Evolutionary conservation across 208 protist species (phyloP).

Genomic region (Novymonas esmeraldas): DNA sequence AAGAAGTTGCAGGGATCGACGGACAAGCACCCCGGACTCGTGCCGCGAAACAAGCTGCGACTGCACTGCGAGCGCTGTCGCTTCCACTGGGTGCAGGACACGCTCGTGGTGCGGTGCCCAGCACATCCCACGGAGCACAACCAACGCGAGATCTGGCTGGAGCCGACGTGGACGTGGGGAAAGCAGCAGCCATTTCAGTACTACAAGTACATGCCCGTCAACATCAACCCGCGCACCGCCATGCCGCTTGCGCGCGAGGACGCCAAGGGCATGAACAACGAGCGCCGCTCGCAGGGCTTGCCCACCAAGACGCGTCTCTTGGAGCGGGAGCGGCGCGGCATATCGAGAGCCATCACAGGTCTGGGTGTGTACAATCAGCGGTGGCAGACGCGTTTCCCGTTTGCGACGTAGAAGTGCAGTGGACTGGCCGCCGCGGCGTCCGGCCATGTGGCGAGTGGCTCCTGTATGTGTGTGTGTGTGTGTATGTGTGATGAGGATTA

Average conservation of each 20-base stretch:
- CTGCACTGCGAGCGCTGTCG: slow-evolving; percentile 78
- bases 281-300: slow-evolving; percentile 73
- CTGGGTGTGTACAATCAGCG: slow-evolving; percentile 74
- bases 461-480: neutral
- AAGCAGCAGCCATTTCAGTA: slow-evolving; percentile 87
- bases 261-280: slow-evolving; percentile 88
- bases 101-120: slow-evolving; percentile 76
- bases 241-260: slow-evolving; percentile 80
- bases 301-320: slow-evolving; percentile 70
- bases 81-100: slow-evolving; percentile 83
- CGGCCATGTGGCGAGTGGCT: neutral
- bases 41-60: slow-evolving; percentile 68
- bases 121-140: slow-evolving; percentile 72
- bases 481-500: neutral
- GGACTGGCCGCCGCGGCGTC: neutral
- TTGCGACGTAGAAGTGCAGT: slow-evolving; percentile 49
- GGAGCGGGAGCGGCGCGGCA: slow-evolving; percentile 66
- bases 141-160: slow-evolving; percentile 85
- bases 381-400: slow-evolving; percentile 85
- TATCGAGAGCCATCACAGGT: slow-evolving; percentile 68
- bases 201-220: slow-evolving; percentile 83
- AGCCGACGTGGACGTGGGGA: slow-evolving; percentile 87
- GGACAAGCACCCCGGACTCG: slow-evolving; percentile 58
- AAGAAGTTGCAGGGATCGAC: slow-evolving; percentile 63
- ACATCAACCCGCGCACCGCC: slow-evolving; percentile 73